Evolutionary conservation across 306 rosid species (phyloP).

Genomic region (Lathyrus oleraceus): DNA sequence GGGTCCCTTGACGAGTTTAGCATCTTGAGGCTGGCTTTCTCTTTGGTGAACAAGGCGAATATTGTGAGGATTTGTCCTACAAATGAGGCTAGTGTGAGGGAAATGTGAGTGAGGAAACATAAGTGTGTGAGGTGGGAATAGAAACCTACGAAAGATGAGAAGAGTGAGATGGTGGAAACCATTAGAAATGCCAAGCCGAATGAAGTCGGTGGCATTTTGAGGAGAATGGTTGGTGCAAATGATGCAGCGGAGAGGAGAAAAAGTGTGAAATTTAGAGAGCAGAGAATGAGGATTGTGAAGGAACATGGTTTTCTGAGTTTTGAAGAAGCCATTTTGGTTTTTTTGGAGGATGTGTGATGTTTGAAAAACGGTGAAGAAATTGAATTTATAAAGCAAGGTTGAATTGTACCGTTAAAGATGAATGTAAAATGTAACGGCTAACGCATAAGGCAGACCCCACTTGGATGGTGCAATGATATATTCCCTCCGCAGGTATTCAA

Average conservation of each 20-base stretch:
- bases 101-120: constrained; percentile 67
- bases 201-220: constrained; percentile 74
- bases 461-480: constrained; percentile 22
- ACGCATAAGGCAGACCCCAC: constrained; percentile 43
- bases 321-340: constrained; percentile 50
- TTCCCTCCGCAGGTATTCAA: constrained; percentile 58
- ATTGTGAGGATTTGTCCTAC: constrained; percentile 54
- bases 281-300: constrained; percentile 62
- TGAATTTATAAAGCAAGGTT: constrained; percentile 41
- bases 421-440: constrained; percentile 56
- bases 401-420: constrained; percentile 55
- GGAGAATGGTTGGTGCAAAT: constrained; percentile 64
- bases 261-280: constrained; percentile 56
- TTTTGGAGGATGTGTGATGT: background rate
- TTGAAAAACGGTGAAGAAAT: constrained; percentile 23
- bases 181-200: constrained; percentile 67
- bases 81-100: constrained; percentile 54
- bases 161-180: constrained; percentile 63
- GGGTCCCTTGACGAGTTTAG: constrained; percentile 60
- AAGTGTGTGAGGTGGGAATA: constrained; percentile 66
- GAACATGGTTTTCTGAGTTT: constrained; percentile 65
- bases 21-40: constrained; percentile 52
- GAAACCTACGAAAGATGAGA: constrained; percentile 73
- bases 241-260: constrained; percentile 68
- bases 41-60: constrained; percentile 62